Evolutionary conservation across 2,329 filamentous ascomycete species (phyloP).

Genomic region (Diaporthe caulivora): DNA sequence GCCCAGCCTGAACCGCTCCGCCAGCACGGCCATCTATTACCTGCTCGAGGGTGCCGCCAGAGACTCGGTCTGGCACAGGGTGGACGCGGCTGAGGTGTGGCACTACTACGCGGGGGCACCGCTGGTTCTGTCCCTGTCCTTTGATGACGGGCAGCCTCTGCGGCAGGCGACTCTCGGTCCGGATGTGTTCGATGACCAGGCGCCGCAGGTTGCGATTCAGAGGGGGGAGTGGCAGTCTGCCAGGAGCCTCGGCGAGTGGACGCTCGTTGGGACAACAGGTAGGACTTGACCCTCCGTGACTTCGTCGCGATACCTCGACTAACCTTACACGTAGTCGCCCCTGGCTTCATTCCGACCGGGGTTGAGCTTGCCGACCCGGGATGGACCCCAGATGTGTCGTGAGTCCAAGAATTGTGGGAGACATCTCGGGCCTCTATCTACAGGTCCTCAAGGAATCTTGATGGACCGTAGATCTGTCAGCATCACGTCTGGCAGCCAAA

Average conservation of each 20-base stretch:
- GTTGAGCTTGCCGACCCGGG: slow-evolving; percentile 28
- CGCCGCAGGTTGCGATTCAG: slow-evolving; percentile 58
- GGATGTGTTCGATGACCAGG: slow-evolving; percentile 56
- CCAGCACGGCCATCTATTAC: slow-evolving; percentile 66
- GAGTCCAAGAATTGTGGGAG: neutral
- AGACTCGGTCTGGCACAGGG: slow-evolving; percentile 63
- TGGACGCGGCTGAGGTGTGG: slow-evolving; percentile 64
- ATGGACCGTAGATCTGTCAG: neutral
- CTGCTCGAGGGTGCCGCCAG: slow-evolving; percentile 59
- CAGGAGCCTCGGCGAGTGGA: slow-evolving; percentile 60
- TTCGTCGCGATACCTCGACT: neutral
- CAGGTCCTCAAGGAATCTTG: too few relatives aligned
- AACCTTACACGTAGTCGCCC: slow-evolving; percentile 17
- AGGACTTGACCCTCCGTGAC: neutral
- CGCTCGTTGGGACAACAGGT: slow-evolving; percentile 56
- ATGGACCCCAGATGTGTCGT: slow-evolving; percentile 17
- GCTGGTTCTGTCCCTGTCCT: slow-evolving; percentile 58
- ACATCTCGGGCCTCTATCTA: neutral
- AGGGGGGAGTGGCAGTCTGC: slow-evolving; percentile 61
- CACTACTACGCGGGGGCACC: slow-evolving; percentile 67
- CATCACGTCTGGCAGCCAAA: too few relatives aligned
- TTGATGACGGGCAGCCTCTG: slow-evolving; percentile 55
- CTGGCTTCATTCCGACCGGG: slow-evolving; percentile 28
- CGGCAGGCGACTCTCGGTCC: slow-evolving; percentile 54
- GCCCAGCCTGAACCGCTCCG: slow-evolving; percentile 50